Evolutionary conservation across 495 filamentous ascomycete species (phyloP), one percentile per base, ranked within the genome.

Genomic region (Penicillium crystallinum): DNA sequence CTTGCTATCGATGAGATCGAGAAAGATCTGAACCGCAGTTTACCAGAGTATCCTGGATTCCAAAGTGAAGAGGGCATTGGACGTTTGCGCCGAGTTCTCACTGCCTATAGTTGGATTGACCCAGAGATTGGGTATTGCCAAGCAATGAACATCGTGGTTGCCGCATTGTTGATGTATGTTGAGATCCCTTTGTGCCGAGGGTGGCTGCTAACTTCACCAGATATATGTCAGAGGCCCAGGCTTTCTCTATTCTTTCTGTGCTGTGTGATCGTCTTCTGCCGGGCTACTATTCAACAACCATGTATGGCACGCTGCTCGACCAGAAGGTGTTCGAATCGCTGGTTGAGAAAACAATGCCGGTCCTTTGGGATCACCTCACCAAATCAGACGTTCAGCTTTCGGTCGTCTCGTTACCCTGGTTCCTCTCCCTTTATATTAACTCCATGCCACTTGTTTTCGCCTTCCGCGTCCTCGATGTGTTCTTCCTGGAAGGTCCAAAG

Each of bases 141-240:
- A 68, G 93, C 93, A 19, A 98, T 98, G 93, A 98, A 98, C 64
- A 98, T 98, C 54, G 93, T 98, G 15, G 91, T 96, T 6, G 93
- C 93, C 15, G 93, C 93, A 8, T 68, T 98, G 46, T 77, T 98
- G 33, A 98, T 98, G 75, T 88, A 74, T 38, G 78, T 63, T 52
- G 33, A 2, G 5, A 17, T 15, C 9, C 35, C 38, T n/a, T 30
- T 14, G 17, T 23, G 15, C 39, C 15, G 7, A 40, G 19, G 30
- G 31, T 18, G 10, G 14, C 33, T 19, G 45, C 69, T 68, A 45
- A 74, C 61, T 17, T 46, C 17, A 46, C 6, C 52, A 89, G 85
- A 63, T 98, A 97, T 72, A 93, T 96, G 87, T 97, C 93, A 5
- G 93, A 98, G 66, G 67, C 86, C 0, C 93, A 98, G 72, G 93